Evolutionary conservation across 2,329 filamentous ascomycete genomes (phyloP).

Genomic region (Colletotrichum spaethianum): DNA sequence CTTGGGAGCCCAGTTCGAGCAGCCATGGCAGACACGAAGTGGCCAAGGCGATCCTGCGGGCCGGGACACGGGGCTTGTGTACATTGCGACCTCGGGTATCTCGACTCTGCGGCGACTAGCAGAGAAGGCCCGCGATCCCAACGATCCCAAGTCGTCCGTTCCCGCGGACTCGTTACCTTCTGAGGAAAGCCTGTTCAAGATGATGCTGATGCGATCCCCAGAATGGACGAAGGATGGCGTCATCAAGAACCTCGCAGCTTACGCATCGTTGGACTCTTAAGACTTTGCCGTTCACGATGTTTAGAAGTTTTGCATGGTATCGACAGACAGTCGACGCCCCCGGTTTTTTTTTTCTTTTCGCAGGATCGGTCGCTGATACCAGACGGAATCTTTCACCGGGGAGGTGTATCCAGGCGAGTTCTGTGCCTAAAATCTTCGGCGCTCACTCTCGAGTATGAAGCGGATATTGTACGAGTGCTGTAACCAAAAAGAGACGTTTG

Average conservation of each 20-base stretch:
- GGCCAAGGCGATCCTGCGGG: slow-evolving; percentile 46
- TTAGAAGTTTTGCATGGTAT: slow-evolving; percentile 25
- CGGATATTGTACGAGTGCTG: slow-evolving; percentile 38
- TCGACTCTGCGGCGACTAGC: slow-evolving; percentile 77
- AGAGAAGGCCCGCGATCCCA: slow-evolving; percentile 76
- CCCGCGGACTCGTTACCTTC: slow-evolving; percentile 76
- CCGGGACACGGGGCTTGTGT: slow-evolving; percentile 65
- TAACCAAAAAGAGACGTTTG: slow-evolving; percentile 36
- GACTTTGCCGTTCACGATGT: neutral
- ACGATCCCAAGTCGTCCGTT: slow-evolving; percentile 63
- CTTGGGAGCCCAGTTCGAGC: slow-evolving; percentile 75
- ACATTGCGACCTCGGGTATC: slow-evolving; percentile 78
- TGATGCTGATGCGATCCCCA: slow-evolving; percentile 74
- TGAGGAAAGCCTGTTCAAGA: slow-evolving; percentile 76
- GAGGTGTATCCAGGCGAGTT: slow-evolving; percentile 1
- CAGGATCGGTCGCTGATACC: slow-evolving; percentile 8
- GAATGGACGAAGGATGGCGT: slow-evolving; percentile 76
- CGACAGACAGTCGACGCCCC: neutral
- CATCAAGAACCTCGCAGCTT: slow-evolving; percentile 77
- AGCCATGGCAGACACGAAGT: slow-evolving; percentile 52
- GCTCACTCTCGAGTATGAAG: neutral
- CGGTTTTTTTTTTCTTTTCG: neutral
- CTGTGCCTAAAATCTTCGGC: neutral
- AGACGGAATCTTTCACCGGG: neutral
- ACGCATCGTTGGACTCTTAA: slow-evolving; percentile 64